A percentile compares a stretch with the other conserved stretches of the same genome.
These are phyloP conservation scores for Hortaea sp. DNA, from an alignment of 2,329 filamentous ascomycete genomes.

Conservation along the genomic window DNA sequence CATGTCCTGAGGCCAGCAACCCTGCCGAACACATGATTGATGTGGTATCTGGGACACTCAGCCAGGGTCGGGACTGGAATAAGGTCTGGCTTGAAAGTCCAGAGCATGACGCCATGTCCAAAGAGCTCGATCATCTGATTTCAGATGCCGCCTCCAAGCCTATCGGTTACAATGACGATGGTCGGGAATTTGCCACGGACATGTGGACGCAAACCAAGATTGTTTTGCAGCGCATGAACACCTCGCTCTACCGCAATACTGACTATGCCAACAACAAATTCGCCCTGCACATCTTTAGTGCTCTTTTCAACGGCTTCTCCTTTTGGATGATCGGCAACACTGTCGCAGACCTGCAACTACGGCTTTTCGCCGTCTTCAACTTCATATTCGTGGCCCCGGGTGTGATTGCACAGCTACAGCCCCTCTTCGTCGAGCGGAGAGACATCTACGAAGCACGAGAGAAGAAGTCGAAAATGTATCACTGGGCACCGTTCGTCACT, in stretches of 20 bases:
- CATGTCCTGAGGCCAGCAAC: not conserved
- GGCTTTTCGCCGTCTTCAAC: constrained; percentile 26
- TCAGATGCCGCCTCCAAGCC: constrained; percentile 25
- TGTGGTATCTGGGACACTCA: constrained; percentile 34
- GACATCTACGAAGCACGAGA: constrained; percentile 51
- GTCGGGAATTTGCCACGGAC: constrained; percentile 35
- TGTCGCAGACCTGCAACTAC: constrained; percentile 28
- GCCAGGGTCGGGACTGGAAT: constrained; percentile 33
- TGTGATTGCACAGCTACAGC: constrained; percentile 49
- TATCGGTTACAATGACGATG: constrained; percentile 30
- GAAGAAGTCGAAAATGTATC: constrained; percentile 60
- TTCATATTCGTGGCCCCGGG: constrained; percentile 30
- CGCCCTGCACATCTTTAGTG: constrained; percentile 42
- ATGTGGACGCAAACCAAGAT: constrained; percentile 31
- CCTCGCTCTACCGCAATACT: constrained; percentile 54
- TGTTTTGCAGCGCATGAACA: constrained; percentile 41
- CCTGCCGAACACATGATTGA: constrained; percentile 48
- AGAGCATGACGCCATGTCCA: constrained; percentile 26
- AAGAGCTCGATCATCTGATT: constrained; percentile 34
- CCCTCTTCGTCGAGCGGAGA: constrained; percentile 48
- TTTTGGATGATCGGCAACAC: constrained; percentile 35
- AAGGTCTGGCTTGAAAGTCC: constrained; percentile 34
- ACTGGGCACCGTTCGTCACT: constrained; percentile 62
- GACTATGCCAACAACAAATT: constrained; percentile 59
- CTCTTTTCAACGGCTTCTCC: constrained; percentile 40